Base-by-base conservation (phyloP, 75 land plant genomes). In the Azolla pinnata region DNA sequence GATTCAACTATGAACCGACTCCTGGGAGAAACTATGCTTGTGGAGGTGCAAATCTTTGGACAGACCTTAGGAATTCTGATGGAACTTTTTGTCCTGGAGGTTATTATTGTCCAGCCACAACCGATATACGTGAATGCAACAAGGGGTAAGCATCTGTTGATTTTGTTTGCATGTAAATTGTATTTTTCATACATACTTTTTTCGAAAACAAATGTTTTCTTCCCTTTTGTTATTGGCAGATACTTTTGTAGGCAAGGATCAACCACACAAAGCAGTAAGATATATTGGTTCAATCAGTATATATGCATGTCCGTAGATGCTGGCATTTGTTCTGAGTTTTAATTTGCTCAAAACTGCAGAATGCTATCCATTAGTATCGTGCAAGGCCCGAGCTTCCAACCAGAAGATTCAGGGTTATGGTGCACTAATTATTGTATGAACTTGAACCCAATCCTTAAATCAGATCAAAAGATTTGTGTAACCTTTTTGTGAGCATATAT, bases 31-130 rank as follows among this genome's bases (percentile, higher is more conserved):
- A 82, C 60, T 80, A 78, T 62, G 60, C 81, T 10, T 92, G 97
- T 77, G 97, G 97, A 32, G 84, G 84, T 26, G 97, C 97, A 21
- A 89, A 92, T 77, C 50, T 53, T n/a, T 92, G 97, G 97, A 78
- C 87, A 26, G 84, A 83, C 70, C 77, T 85, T 42, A 44, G 12
- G 21, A 71, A 65, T 38, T 61, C 84, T 63, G 31, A 28, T 31
- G 74, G 75, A 1, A 44, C 90, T n/a, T 92, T 88, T 52, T 92
- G 97, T 64, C 72, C 81, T 25, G 78, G 87, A 42, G 97, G 97
- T 56, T 85, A 73, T 30, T 88, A 71, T 55, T 92, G 97, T 69
- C 95, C 95, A 45, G 60, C 75, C 29, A 89, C 84, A 23, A 81
- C 65, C 10, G 38, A 67, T 17, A 82, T 63, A 44, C 53, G 48